phyloP scores from a whole-genome alignment of 2,329 filamentous ascomycete genomes.

The Fusarium luffae region DNA sequence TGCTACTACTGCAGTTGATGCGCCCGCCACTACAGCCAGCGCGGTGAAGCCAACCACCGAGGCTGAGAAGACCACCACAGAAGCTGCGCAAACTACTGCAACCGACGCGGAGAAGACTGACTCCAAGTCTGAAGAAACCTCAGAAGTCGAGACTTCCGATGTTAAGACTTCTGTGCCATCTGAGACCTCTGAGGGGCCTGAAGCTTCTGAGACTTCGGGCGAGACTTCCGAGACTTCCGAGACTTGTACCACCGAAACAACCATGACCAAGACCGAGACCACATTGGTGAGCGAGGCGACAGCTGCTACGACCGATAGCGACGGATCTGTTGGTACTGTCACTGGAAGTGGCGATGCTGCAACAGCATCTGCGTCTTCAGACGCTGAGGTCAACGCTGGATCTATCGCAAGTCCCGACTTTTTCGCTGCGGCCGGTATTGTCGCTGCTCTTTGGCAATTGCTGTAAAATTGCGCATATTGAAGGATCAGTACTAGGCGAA shows the following conservation, averaged over 20 bases:
- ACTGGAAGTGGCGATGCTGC: not conserved
- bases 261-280: not conserved
- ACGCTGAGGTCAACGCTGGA: conserved; percentile 6
- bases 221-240: not conserved
- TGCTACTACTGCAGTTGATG: not conserved
- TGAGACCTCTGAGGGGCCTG: not conserved
- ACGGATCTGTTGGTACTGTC: not conserved
- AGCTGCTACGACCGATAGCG: not conserved
- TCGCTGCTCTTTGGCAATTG: conserved; percentile 18
- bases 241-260: conserved; percentile 1
- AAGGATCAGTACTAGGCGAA: not conserved
- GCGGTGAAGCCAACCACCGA: conserved; percentile 5
- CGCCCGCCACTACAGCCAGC: not conserved
- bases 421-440: conserved; percentile 1
- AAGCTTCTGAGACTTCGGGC: not conserved
- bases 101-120: not conserved
- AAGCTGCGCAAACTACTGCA: not conserved
- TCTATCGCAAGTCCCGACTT: not conserved
- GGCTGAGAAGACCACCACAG: not conserved
- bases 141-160: not conserved
- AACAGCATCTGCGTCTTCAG: not conserved
- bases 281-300: conserved; percentile 2
- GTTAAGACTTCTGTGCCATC: not conserved
- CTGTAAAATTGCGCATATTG: not conserved
- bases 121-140: not conserved